Base-by-base conservation (phyloP, 1,284 basidiomycete genomes). In the Stereum hirsutum region DNA sequence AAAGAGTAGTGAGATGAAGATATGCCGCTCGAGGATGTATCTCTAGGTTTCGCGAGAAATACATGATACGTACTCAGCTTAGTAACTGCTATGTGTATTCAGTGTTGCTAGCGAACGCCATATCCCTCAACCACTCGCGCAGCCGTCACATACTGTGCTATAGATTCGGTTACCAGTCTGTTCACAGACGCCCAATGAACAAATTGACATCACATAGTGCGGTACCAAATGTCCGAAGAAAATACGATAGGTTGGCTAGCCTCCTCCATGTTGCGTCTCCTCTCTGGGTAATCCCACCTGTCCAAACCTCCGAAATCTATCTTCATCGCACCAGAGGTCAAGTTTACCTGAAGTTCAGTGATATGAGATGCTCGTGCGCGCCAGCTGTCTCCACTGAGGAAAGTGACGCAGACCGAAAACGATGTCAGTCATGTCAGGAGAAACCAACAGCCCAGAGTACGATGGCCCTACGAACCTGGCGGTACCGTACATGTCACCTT, bases 221-320 rank as follows among this genome's bases (percentile, higher is more conserved):
- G n/a, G n/a, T n/a, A n/a, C n/a, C n/a, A n/a, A n/a, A n/a, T 31
- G 15, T 31, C 28, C 12, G 28, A 35, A 4, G 5, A 35, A 20
- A 35, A 35, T n/a, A 35, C 33, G 5, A 35, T 35, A 12, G 33
- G 31, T 21, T 42, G 19, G 31, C 12, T 32, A 4, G 65, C 69
- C 45, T 84, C 78, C 15, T 63, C 59, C 52, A 84, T 54, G 56
- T 87, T 87, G 45, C 79, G 68, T 39, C 60, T 60, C 34, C 83
- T 68, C 55, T 87, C 80, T 10, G 49, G 52, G 44, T 72, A 72
- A 52, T 86, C 81, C 75, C 81, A 87, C 26, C 76, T 69, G 59
- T 86, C 83, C 43, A 81, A 59, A 2, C 82, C 85, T 30, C 81
- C 81, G 55, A 89, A 88, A 55, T 82, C 74, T 28, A 89, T 80